Percentiles rank a stretch among this genome's conserved stretches.
Evolutionary conservation across 306 rosid species (phyloP).

Genomic region (Vigna unguiculata): DNA sequence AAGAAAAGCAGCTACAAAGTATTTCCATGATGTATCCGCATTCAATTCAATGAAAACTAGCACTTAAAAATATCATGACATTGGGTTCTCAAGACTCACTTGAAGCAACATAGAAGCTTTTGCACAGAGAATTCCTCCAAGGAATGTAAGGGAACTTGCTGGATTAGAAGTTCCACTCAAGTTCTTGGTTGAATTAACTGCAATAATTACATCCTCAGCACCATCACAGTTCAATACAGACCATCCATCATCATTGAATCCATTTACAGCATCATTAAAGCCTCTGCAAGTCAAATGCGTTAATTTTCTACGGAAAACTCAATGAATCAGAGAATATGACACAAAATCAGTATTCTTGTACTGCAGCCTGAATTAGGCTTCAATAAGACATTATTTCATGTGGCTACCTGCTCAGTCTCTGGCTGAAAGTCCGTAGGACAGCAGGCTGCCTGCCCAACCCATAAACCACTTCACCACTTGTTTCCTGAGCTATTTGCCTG

Average conservation of each 20-base stretch:
- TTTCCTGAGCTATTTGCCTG: slow-evolving; percentile 96
- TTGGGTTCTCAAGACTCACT: slow-evolving; percentile 56
- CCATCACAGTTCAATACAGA: slow-evolving; percentile 81
- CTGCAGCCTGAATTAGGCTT: neutral
- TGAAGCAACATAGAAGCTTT: slow-evolving; percentile 98
- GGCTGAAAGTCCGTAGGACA: slow-evolving; percentile 92
- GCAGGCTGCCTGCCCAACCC: slow-evolving; percentile 98
- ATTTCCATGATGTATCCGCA: neutral
- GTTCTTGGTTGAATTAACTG: slow-evolving; percentile 81
- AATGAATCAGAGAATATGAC: neutral
- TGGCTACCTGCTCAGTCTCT: slow-evolving; percentile 84
- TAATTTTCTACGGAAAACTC: slow-evolving; percentile 1
- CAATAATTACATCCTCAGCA: slow-evolving; percentile 85
- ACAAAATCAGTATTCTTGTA: neutral
- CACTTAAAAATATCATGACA: slow-evolving; percentile 5
- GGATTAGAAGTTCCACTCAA: slow-evolving; percentile 69
- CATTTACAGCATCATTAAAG: slow-evolving; percentile 96
- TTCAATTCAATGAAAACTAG: neutral
- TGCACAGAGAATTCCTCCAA: slow-evolving; percentile 95
- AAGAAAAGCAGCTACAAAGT: neutral
- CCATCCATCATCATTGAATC: slow-evolving; percentile 98
- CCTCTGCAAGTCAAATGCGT: slow-evolving; percentile 63
- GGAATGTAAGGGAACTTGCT: slow-evolving; percentile 71
- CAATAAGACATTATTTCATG: neutral
- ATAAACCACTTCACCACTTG: slow-evolving; percentile 96